Evolutionary conservation across 2,329 filamentous ascomycete genomes (phyloP).

Genomic region (Xylaria sp.): DNA sequence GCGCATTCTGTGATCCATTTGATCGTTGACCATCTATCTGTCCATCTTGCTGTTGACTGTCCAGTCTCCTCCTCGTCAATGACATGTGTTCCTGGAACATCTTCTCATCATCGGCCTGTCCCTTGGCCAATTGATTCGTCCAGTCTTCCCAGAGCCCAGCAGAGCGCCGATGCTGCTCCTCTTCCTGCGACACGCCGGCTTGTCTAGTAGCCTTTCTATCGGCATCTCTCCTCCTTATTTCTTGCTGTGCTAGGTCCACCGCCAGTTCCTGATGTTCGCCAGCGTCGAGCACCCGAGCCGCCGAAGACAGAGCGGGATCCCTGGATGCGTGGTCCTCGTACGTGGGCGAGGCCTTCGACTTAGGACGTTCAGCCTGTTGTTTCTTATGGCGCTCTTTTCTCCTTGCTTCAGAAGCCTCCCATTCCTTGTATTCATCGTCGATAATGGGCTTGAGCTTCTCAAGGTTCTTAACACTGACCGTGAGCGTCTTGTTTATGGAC

Average conservation of each 20-base stretch:
- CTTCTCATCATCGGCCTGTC: constrained; percentile 43
- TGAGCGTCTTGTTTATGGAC: constrained; percentile 51
- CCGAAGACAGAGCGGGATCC: constrained; percentile 61
- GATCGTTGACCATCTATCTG: constrained; percentile 29
- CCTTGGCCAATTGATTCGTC: constrained; percentile 38
- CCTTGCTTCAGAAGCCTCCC: constrained; percentile 57
- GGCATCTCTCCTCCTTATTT: constrained; percentile 69
- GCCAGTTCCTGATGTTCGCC: constrained; percentile 74
- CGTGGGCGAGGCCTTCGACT: constrained; percentile 30
- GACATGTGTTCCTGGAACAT: constrained; percentile 57
- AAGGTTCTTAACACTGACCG: constrained; percentile 67
- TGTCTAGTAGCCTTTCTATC: constrained; percentile 59
- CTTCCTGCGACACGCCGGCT: constrained; percentile 58
- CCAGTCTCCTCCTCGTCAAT: constrained; percentile 51
- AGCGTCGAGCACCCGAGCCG: constrained; percentile 66
- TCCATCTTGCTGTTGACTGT: no score
- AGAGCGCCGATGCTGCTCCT: constrained; percentile 57
- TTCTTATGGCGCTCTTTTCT: constrained; percentile 35
- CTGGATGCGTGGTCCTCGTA: constrained; percentile 54
- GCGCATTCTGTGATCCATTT: constrained; percentile 18
- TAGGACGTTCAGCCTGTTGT: constrained; percentile 14
- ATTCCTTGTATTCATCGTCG: constrained; percentile 69
- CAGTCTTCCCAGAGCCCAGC: constrained; percentile 49
- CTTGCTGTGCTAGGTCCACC: constrained; percentile 73
- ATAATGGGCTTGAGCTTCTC: constrained; percentile 82